phyloP scores from a whole-genome alignment of 2,329 filamentous ascomycete species.

The Cladophialophora immunda region DNA sequence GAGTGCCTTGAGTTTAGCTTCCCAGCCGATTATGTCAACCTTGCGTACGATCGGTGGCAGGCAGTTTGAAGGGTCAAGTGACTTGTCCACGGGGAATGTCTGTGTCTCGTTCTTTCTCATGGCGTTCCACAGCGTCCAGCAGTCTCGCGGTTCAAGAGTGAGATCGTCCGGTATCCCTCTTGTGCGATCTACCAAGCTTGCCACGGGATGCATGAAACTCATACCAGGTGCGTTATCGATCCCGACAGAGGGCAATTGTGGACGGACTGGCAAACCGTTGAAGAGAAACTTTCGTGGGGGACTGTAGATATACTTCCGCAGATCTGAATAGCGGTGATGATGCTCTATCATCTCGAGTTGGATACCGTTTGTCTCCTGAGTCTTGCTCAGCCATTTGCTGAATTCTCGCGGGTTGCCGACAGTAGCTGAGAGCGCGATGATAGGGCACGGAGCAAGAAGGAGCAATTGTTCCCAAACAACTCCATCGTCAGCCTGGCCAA shows the following conservation, averaged over 20 bases:
- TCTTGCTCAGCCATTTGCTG: not conserved
- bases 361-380: conserved; percentile 2
- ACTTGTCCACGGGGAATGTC: not conserved
- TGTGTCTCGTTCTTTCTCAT: not conserved
- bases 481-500: not conserved
- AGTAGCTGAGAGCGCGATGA: not conserved
- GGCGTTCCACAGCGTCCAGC: not conserved
- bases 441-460: conserved; percentile 1
- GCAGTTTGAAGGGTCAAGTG: not conserved
- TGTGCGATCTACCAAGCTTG: not conserved
- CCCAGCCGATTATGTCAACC: not conserved
- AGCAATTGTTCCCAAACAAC: not conserved
- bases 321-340: not conserved
- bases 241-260: not conserved
- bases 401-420: not conserved
- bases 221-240: not conserved
- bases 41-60: not conserved
- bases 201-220: not conserved
- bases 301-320: not conserved
- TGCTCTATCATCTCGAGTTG: conserved; percentile 6
- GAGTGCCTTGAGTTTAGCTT: not conserved
- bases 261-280: not conserved
- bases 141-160: not conserved
- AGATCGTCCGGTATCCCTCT: not conserved
- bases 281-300: not conserved